phyloP scores from a whole-genome alignment of 129 eudicot species.

The Cynara cardunculus region DNA sequence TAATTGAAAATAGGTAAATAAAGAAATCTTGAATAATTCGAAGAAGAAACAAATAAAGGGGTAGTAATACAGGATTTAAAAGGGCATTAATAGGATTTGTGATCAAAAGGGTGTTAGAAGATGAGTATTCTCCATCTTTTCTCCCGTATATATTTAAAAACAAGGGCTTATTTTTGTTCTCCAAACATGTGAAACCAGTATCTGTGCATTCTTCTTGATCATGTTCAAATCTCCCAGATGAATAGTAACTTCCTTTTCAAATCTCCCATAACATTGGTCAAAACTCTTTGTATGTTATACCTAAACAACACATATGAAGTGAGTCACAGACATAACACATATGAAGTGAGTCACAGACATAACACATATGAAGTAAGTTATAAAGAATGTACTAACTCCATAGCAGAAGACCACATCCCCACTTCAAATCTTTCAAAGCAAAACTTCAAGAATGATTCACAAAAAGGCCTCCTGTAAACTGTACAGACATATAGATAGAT shows the following conservation, averaged over 20 bases:
- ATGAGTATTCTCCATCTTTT: constrained; percentile 26
- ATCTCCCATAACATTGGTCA: constrained; percentile 33
- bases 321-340: too few relatives aligned
- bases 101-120: constrained; percentile 52
- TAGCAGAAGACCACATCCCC: constrained; percentile 58
- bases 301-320: constrained; percentile 11
- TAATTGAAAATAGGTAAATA: neutral
- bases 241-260: constrained; percentile 38
- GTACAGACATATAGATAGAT: neutral
- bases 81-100: constrained; percentile 45
- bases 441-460: constrained; percentile 47
- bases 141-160: constrained; percentile 54
- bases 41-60: neutral
- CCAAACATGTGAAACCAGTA: constrained; percentile 40
- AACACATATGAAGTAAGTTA: neutral
- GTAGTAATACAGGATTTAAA: constrained; percentile 52
- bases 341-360: too few relatives aligned
- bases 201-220: constrained; percentile 48
- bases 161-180: constrained; percentile 46
- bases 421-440: constrained; percentile 67
- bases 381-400: constrained; percentile 31
- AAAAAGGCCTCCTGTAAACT: constrained; percentile 64
- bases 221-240: constrained; percentile 58
- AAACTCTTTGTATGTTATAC: constrained; percentile 36
- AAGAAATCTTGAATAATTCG: too few relatives aligned